Percentiles rank a stretch among this genome's conserved stretches.
Evolutionary conservation across 2,329 filamentous ascomycete genomes (phyloP).

Genomic region (Epichloe uncinata): DNA sequence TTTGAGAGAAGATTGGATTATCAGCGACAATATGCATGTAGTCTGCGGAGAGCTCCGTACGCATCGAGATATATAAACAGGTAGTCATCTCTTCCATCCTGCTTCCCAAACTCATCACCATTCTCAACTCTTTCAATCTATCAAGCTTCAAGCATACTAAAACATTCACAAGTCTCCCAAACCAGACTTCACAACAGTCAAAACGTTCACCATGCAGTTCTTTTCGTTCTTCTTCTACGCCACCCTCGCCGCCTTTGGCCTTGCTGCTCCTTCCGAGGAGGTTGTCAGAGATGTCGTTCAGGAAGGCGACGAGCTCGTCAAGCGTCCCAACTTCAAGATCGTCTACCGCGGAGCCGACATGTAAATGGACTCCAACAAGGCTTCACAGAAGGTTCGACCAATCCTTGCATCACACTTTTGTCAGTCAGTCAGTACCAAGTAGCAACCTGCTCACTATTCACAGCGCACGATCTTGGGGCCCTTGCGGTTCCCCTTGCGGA

Average conservation of each 20-base stretch:
- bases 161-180: not conserved
- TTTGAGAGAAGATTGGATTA: too few species aligned
- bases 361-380: not conserved
- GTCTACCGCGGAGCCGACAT: accelerated
- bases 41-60: too few species aligned
- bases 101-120: too few species aligned
- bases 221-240: not conserved
- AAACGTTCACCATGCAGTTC: not conserved
- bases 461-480: too few species aligned
- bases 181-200: not conserved
- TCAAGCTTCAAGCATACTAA: not conserved
- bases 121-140: too few species aligned
- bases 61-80: too few species aligned
- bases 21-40: too few species aligned
- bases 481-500: too few species aligned
- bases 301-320: not conserved
- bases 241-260: not conserved
- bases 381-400: not conserved
- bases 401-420: not conserved
- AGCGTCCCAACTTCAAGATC: not conserved
- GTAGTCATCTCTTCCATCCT: too few species aligned
- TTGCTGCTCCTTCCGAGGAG: not conserved
- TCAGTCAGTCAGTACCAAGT: too few species aligned
- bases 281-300: not conserved
- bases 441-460: not conserved